Percentiles rank a stretch among this genome's conserved stretches.
Evolutionary conservation across 1,139 yeast species (phyloP).

Genomic region (Debaryomycetaceae sp.): DNA sequence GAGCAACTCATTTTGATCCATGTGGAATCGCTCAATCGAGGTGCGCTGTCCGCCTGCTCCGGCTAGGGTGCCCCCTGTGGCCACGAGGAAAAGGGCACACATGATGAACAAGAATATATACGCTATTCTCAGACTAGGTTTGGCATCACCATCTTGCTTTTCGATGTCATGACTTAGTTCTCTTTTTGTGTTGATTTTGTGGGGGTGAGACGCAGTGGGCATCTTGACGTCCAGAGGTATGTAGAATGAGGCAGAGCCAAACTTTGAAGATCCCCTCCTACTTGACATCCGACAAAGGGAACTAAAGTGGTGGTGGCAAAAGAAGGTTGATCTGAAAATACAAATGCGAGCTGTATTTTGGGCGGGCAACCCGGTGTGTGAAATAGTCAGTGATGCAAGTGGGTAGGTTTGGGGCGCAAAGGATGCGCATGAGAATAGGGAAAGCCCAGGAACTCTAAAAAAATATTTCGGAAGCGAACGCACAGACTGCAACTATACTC

Average conservation of each 20-base stretch:
- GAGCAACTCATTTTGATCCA: constrained; percentile 4
- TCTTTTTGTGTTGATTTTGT: too few relatives aligned
- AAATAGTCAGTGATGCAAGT: too few relatives aligned
- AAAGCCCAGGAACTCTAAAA: too few relatives aligned
- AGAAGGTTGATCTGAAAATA: too few relatives aligned
- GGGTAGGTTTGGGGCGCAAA: too few relatives aligned
- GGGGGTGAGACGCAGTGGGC: too few relatives aligned
- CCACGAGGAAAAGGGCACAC: constrained; percentile 1
- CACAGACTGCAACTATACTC: too few relatives aligned
- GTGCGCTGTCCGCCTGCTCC: not conserved
- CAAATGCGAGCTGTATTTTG: too few relatives aligned
- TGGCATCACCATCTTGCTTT: constrained; percentile 3
- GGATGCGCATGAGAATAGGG: too few relatives aligned
- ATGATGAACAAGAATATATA: not conserved
- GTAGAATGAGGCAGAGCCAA: constrained; percentile 5
- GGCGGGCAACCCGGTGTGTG: too few relatives aligned
- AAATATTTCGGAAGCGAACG: too few relatives aligned
- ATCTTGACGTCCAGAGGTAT: constrained; percentile 1
- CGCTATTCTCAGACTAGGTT: constrained; percentile 1
- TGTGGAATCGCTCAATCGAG: constrained; percentile 4
- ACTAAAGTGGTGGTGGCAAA: not conserved
- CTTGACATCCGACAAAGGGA: not conserved
- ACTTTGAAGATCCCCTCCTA: constrained; percentile 7
- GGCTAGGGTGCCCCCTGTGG: not conserved
- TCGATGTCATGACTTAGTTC: constrained; percentile 4